Evolutionary conservation across 345 rosid species (phyloP), one percentile per base, ranked within the genome.

Genomic region (Ceriops tagal): DNA sequence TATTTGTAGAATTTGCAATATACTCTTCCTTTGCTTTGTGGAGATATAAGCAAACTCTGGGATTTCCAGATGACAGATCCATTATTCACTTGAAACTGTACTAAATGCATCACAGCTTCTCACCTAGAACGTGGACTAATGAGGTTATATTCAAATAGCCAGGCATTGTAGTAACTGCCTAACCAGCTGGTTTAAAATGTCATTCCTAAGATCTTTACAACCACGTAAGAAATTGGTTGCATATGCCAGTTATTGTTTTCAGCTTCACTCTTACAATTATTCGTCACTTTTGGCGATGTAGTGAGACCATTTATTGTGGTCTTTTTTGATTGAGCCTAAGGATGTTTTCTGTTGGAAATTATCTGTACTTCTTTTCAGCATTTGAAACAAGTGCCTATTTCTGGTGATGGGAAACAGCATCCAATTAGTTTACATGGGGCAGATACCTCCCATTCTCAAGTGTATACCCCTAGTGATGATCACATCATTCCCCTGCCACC

Each of bases 401-500:
- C 67, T 20, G 11, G 64, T 39, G 75, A 39, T 20, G 68, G 52
- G 62, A 66, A 64, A 20, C 75, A 51, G 31, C 63, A 26, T 65
- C 56, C 64, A 63, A 60, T n/a, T 64, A 67, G 49, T 53, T 57
- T 67, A 18, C 37, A 62, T 65, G 64, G 46, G 49, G 74, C 56
- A 64, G 66, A 53, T 55, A 43, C 68, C 28, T 51, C 74, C 62
- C 59, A 34, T 58, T 69, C 78, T 53, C 70, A 60, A 63, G 39
- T 46, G 24, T 63, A 55, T 57, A 10, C 71, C 35, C 13, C 49
- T 58, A 27, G 24, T n/a, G 76, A 74, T 35, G 80, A 73, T 71
- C 27, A 64, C 64, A 46, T 57, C 64, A 83, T 89, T 67, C 92
- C 86, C 15, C 79, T 79, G 57, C 97, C 90, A 55, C 90, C 92